Percentiles rank a stretch among this genome's conserved stretches.
Evolutionary conservation across 2,329 filamentous ascomycete genomes (phyloP).

Genomic region (Lachnellula hyalina): DNA sequence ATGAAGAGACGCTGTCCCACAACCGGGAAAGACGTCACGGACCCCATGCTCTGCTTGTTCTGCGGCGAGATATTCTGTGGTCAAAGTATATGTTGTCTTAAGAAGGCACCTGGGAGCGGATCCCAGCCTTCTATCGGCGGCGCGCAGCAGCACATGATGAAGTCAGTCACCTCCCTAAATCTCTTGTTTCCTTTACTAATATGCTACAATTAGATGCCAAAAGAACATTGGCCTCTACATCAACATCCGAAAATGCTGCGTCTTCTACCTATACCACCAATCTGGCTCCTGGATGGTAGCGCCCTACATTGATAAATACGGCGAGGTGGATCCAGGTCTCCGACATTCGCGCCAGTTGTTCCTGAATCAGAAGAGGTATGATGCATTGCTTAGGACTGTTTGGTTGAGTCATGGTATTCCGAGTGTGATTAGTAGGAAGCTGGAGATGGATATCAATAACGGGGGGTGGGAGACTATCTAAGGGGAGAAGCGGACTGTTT

Average conservation of each 20-base stretch:
- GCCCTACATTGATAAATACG: slow-evolving; percentile 93
- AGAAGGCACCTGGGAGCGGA: slow-evolving; percentile 41
- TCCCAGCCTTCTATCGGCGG: slow-evolving; percentile 59
- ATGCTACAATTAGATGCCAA: slow-evolving; percentile 60
- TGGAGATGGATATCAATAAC: slow-evolving; percentile 95
- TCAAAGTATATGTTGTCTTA: slow-evolving; percentile 86
- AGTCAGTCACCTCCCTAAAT: slow-evolving; percentile 49
- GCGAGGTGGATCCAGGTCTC: slow-evolving; percentile 89
- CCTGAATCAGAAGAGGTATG: slow-evolving; percentile 90
- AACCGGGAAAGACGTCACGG: slow-evolving; percentile 84
- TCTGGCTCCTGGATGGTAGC: slow-evolving; percentile 82
- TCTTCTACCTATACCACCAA: slow-evolving; percentile 76
- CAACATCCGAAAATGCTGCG: slow-evolving; percentile 92
- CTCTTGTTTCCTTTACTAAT: slow-evolving; percentile 21
- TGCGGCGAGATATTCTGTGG: slow-evolving; percentile 97
- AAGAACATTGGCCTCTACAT: slow-evolving; percentile 89
- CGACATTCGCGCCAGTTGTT: slow-evolving; percentile 84
- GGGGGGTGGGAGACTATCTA: slow-evolving; percentile 89
- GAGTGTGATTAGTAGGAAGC: slow-evolving; percentile 79
- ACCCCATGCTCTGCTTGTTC: slow-evolving; percentile 88
- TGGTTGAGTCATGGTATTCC: slow-evolving; percentile 86
- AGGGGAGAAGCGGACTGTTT: not conserved
- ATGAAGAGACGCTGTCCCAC: slow-evolving; percentile 79
- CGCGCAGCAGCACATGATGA: slow-evolving; percentile 83
- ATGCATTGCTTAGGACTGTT: slow-evolving; percentile 75